A percentile compares a stretch with the other conserved stretches of the same genome.
Conservation (phyloP, 2,329 filamentous ascomycete genomes). For the Penicillium sp. region DNA sequence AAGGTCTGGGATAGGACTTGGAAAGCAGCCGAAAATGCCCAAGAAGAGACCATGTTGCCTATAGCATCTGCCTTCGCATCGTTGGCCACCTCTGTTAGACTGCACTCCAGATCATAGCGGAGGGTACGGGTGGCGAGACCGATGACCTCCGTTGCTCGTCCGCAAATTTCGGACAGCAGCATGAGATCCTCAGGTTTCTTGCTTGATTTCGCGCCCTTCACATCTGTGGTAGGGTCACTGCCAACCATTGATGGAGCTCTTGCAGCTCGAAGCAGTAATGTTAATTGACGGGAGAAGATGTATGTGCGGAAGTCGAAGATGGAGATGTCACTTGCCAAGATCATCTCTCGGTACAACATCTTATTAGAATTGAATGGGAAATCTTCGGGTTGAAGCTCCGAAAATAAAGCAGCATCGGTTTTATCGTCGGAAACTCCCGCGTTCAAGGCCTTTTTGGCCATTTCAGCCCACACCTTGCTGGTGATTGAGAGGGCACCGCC, state of each 20-base stretch:
- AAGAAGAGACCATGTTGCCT: constrained; percentile 51
- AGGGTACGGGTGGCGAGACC: constrained; percentile 77
- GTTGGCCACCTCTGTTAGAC: constrained; percentile 50
- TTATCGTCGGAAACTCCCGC: constrained; percentile 33
- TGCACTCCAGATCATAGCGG: constrained; percentile 72
- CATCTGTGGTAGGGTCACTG: constrained; percentile 31
- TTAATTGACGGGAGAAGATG: constrained; percentile 85
- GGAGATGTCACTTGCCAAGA: constrained; percentile 91
- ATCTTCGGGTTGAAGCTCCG: constrained; percentile 32
- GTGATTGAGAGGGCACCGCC: constrained; percentile 71
- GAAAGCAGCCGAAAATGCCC: constrained; percentile 47
- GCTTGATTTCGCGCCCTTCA: constrained; percentile 54
- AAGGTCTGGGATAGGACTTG: constrained; percentile 47
- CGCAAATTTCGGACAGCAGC: constrained; percentile 83
- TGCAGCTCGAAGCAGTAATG: constrained; percentile 78
- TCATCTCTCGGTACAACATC: constrained; percentile 88
- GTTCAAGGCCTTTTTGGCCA: constrained; percentile 57
- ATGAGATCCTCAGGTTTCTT: constrained; percentile 70
- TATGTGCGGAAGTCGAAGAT: constrained; percentile 95
- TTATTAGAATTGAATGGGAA: constrained; percentile 56
- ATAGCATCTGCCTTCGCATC: constrained; percentile 38
- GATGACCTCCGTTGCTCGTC: constrained; percentile 80
- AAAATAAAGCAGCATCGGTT: constrained; percentile 30
- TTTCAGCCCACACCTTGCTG: constrained; percentile 71
- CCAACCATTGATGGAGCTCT: constrained; percentile 54